Percentiles rank a stretch among this genome's conserved stretches.
phyloP scores from a whole-genome alignment of 2,329 filamentous ascomycete species.

The Paraphaeosphaeria sporulosa region DNA sequence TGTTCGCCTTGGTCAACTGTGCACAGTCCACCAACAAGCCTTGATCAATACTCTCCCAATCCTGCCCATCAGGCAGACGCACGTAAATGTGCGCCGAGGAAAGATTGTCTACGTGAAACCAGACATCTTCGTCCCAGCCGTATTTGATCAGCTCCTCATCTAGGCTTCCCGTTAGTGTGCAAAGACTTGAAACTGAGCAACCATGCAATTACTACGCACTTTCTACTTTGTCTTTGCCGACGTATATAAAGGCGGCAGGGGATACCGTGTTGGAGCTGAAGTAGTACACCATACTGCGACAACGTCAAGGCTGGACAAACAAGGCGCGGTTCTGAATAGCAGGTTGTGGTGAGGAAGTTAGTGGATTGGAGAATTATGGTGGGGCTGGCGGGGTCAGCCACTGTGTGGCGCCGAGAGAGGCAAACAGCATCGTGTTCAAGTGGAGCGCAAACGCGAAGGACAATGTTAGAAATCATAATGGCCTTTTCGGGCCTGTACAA shows the following conservation, averaged over 20 bases:
- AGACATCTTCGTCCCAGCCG: constrained; percentile 95
- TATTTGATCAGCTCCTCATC: constrained; percentile 96
- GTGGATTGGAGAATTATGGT: constrained; percentile 8
- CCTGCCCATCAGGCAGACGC: constrained; percentile 77
- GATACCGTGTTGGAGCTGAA: constrained; percentile 86
- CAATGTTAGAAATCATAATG: too few species aligned
- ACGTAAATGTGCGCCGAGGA: constrained; percentile 97
- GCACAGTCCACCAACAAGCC: constrained; percentile 84
- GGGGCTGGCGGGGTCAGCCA: constrained; percentile 14
- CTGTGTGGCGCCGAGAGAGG: neutral
- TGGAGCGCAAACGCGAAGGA: too few species aligned
- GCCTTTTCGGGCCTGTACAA: too few species aligned
- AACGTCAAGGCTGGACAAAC: neutral
- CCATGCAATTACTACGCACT: constrained; percentile 65
- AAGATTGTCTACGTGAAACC: constrained; percentile 98
- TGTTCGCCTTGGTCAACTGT: constrained; percentile 98
- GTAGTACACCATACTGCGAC: constrained; percentile 85
- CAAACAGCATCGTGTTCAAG: neutral
- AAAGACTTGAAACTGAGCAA: neutral
- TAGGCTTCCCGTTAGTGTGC: constrained; percentile 50
- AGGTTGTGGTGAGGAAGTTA: neutral
- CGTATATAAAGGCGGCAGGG: constrained; percentile 88
- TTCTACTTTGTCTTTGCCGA: constrained; percentile 99
- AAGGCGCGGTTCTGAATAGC: neutral
- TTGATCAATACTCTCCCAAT: constrained; percentile 82